Base-by-base conservation (phyloP, 225 moss, liverwort and hornwort species). In the Takakia lepidozioides region DNA sequence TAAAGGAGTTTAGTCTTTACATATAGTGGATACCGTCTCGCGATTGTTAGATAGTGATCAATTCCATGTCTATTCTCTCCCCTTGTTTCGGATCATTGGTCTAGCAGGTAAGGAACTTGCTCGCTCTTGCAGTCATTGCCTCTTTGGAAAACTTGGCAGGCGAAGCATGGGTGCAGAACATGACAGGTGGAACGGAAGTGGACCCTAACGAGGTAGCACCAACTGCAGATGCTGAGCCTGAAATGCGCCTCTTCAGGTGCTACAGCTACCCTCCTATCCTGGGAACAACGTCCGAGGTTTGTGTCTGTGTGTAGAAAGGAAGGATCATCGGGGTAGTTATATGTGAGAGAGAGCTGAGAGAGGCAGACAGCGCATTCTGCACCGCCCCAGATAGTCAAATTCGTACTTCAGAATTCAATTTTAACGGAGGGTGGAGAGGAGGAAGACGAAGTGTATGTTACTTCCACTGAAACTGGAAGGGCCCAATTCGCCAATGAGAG, bases 161-260 rank as follows among this genome's bases (percentile, higher is more conserved):
- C 51, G 43, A 55, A 24, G 32, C 27, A 15, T 54, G 58, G 75
- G 44, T 75, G 20, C 67, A 75, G 25, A 18, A 54, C 54, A 63
- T 59, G 48, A 56, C 28, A 30, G 59, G 60, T 11, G 68, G 56
- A 41, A 39, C 56, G 25, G 59, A 38, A 69, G 65, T 48, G 25
- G 35, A 59, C 36, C 45, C 20, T 5, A 51, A 52, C 17, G 69
- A 54, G 9, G 67, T 18, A 22, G 20, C 19, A 5, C 22, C 22
- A 2, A 2, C 35, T 46, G 59, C 14, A 42, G 49, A 58, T 16
- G 58, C 54, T 0, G 56, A 41, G 16, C 42, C 54, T 30, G 23
- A 45, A 25, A 38, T 52, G 25, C 52, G 59, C 25, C 47, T 48
- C 5, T 21, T 16, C 22, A 64, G 57, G 64, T 57, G 38, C n/a